These are phyloP conservation scores for Suhomyces atakaporum DNA, from an alignment of 1,139 yeast genomes.

Conservation along the genomic window DNA sequence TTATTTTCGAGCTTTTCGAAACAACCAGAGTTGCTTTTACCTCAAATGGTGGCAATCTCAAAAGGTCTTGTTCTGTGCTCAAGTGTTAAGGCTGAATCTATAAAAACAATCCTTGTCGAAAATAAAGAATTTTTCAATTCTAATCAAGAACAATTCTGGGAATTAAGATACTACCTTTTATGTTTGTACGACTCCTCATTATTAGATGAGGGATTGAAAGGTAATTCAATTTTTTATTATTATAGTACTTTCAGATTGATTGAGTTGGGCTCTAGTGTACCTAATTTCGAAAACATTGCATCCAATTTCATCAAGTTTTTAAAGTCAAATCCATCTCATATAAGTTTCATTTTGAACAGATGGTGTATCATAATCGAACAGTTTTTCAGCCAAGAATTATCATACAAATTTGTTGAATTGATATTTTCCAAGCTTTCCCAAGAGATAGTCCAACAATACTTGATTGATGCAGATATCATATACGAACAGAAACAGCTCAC, in stretches of 20 bases:
- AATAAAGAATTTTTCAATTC: constrained; percentile 15
- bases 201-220: constrained; percentile 16
- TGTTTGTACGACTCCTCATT: constrained; percentile 44
- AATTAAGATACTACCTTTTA: constrained; percentile 46
- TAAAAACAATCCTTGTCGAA: constrained; percentile 17
- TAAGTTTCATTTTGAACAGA: constrained; percentile 43
- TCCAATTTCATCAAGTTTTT: constrained; percentile 18
- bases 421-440: constrained; percentile 14
- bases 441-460: constrained; percentile 19
- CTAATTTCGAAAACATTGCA: not conserved
- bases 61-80: constrained; percentile 39
- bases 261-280: constrained; percentile 32
- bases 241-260: constrained; percentile 48
- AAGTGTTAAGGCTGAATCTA: constrained; percentile 21
- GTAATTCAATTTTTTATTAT: constrained; percentile 26
- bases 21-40: constrained; percentile 14
- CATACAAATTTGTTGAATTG: constrained; percentile 16
- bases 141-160: constrained; percentile 39
- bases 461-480: constrained; percentile 24
- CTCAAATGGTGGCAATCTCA: constrained; percentile 39
- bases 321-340: constrained; percentile 13
- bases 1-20: constrained; percentile 16
- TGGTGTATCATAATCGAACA: constrained; percentile 56
- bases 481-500: constrained; percentile 49
- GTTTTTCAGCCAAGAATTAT: constrained; percentile 26